Evolutionary conservation across 768 basidiomycete species (phyloP), one percentile per base, ranked within the genome.

Genomic region (Gautieria morchelliformis): DNA sequence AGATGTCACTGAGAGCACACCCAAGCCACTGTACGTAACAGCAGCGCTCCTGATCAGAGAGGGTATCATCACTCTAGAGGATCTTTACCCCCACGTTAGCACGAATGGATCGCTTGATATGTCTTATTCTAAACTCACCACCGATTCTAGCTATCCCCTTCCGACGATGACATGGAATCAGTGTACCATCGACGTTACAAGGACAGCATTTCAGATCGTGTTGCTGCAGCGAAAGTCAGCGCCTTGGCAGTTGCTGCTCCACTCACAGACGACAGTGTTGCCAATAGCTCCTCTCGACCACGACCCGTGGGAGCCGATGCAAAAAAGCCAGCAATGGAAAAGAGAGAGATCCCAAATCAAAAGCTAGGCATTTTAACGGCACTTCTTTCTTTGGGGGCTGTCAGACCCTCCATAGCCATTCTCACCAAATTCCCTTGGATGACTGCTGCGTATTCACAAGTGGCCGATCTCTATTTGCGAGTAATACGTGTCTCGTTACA

Each of bases 41-140:
- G 83, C 93, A 0, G 94, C 94, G 6, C 73, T 98, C 12, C 74
- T 98, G 40, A 89, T 98, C 62, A 86, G 89, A 24, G 89, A 97
- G 70, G 87, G 88, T 2, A 88, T 94, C 66, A 80, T 98, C 56
- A 80, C 84, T 3, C 70, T 95, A 9, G 85, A 92, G 65, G 95
- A 96, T 66, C 70, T 99, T 11, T 93, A 93, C 71, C 83, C 89
- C n/a, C 94, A 98, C 72, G 93, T 94, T 65, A 63, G 85, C 71
- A 27, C 11, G 20, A 14, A 30, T 53, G 44, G 10, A 42, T 50
- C 35, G 42, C 17, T 22, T 27, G 9, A 22, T 9, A 49, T 49
- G 33, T 24, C 10, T 49, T 10, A 17, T 3, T 49, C 20, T 39
- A 42, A 53, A 22, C 40, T 10, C 56, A 61, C 11, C 54, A 33